Conservation (phyloP, 1,284 basidiomycete genomes). For the Ustilago crameri region DNA sequence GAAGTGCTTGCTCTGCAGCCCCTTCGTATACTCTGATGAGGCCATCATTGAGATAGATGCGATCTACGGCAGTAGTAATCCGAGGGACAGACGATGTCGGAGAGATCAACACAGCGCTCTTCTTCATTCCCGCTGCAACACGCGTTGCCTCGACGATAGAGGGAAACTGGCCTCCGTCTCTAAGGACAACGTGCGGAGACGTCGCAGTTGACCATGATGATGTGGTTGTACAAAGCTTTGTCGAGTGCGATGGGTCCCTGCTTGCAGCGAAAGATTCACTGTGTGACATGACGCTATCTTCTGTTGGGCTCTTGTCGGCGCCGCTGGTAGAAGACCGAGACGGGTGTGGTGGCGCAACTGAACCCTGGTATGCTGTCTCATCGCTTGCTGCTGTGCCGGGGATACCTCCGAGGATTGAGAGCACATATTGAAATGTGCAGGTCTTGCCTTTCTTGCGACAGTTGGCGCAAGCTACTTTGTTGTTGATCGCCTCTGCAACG, state of each 20-base stretch:
- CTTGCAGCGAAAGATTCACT: too few relatives aligned
- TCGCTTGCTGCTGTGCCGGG: conserved; percentile 1
- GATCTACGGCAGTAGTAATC: conserved; percentile 21
- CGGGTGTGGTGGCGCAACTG: too few relatives aligned
- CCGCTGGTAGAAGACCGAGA: too few relatives aligned
- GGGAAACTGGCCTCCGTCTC: too few relatives aligned
- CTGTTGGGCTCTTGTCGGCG: too few relatives aligned
- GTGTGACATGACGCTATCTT: too few relatives aligned
- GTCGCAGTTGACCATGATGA: too few relatives aligned
- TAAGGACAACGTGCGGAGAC: too few relatives aligned
- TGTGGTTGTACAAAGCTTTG: too few relatives aligned
- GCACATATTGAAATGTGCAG: conserved; percentile 29
- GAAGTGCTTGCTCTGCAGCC: conserved; percentile 28
- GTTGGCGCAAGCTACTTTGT: conserved; percentile 27
- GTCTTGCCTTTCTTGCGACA: conserved; percentile 32
- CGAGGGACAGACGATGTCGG: conserved; percentile 13
- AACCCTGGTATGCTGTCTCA: neutral
- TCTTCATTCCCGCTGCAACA: too few relatives aligned
- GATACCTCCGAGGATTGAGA: conserved; percentile 25
- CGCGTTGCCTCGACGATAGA: neutral
- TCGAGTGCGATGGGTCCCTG: too few relatives aligned
- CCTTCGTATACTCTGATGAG: conserved; percentile 35
- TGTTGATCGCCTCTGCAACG: conserved; percentile 31
- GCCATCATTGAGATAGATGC: conserved; percentile 28
- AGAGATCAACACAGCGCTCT: conserved; percentile 1